Conservation (phyloP, 1,284 basidiomycete species). For the Rhodotorula sp. region DNA sequence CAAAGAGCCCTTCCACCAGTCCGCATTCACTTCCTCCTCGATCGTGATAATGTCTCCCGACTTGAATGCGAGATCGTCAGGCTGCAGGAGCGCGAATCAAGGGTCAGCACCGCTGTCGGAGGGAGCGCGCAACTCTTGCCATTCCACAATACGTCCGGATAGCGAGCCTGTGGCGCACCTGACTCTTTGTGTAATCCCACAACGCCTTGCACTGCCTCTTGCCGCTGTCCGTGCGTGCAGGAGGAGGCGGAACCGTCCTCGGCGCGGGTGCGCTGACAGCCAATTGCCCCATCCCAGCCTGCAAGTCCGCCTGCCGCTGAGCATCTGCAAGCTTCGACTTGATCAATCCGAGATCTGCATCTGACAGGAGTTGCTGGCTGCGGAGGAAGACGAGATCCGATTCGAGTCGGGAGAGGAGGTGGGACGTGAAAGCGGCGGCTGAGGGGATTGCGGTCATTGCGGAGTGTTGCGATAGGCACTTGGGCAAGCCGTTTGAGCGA, state of each 20-base stretch:
- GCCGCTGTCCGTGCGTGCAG: too few species aligned
- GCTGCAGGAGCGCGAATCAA: constrained; percentile 43
- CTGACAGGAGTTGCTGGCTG: not conserved
- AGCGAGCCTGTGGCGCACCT: constrained; percentile 8
- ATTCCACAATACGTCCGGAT: not conserved
- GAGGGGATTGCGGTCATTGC: not conserved
- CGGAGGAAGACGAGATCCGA: constrained; percentile 20
- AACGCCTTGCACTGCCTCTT: constrained; percentile 17
- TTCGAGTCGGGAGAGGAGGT: constrained; percentile 20
- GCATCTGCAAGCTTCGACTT: not conserved
- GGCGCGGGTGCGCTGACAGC: not conserved
- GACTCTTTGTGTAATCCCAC: constrained; percentile 21
- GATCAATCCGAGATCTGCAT: constrained; percentile 2
- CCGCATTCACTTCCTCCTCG: constrained; percentile 59
- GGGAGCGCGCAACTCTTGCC: not conserved
- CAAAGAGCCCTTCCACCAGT: constrained; percentile 56
- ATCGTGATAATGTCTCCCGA: constrained; percentile 62
- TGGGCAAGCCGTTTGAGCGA: too few species aligned
- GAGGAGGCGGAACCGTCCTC: not conserved
- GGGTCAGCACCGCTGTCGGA: too few species aligned
- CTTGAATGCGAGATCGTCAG: constrained; percentile 60
- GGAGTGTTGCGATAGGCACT: too few species aligned
- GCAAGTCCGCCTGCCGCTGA: too few species aligned
- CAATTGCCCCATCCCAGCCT: too few species aligned
- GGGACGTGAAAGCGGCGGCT: not conserved